Base-by-base conservation (phyloP, 257 asterid genomes). In the Haberlea rhodopensis region DNA sequence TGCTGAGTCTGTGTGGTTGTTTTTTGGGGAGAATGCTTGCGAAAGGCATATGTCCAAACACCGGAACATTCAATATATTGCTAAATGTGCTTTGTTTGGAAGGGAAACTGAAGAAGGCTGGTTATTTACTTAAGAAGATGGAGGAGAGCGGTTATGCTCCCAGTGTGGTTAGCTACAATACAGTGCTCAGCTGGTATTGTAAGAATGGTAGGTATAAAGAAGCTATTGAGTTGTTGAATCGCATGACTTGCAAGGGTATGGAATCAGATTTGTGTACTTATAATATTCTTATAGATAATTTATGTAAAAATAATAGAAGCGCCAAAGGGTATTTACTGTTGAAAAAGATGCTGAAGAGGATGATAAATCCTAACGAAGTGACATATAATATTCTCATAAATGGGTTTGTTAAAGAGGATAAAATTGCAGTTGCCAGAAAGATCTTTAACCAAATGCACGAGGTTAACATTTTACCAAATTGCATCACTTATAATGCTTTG, bases 71-170 rank as follows among this genome's bases (percentile, higher is more conserved):
- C 71, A 92, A 92, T 73, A 80, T 89, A 74, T 70, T 85, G 63
- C 64, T 92, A 72, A 83, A 82, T 57, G 87, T 85, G 9, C 84
- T 92, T 24, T 92, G 99, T 70, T 57, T 70, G 26, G 79, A 82
- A 40, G 97, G 96, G 63, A 84, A 85, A 64, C 71, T 89, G 58
- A 82, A 84, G 75, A 81, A 83, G 79, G 96, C 96, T 0, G 76
- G 70, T 18, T 77, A 79, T 80, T 79, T 92, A 46, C 78, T 92
- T 0, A 67, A 56, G 60, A 89, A 81, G 75, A 92, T 92, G 95
- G 97, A 87, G 83, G 89, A 84, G 75, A 82, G 96, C 66, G 98
- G 96, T 31, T 89, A 84, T 78, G 84, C 82, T n/a, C 97, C 90
- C 0, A 88, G 67, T 13, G 74, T 81, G 37, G 95, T 90, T 71